Conservation (phyloP, 106 monocot species). For the Chionographis japonica region DNA sequence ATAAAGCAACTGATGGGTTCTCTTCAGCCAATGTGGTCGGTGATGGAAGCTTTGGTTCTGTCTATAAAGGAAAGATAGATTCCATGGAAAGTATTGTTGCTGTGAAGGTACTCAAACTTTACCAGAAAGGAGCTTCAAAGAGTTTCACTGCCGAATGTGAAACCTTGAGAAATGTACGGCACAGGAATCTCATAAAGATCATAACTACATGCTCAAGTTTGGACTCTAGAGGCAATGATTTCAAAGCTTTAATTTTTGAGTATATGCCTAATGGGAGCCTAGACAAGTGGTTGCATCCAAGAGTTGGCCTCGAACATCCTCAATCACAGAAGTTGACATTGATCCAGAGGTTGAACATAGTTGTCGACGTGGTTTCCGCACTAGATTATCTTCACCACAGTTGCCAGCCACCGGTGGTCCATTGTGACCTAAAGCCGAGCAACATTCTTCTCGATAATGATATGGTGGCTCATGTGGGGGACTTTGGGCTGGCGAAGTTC, state of each 20-base stretch:
- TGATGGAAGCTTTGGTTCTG: slow-evolving; percentile 21
- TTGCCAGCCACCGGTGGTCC: slow-evolving; percentile 10
- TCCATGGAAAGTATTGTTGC: background rate
- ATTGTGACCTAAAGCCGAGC: slow-evolving; percentile 36
- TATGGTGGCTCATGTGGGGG: slow-evolving; percentile 18
- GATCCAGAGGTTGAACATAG: slow-evolving; percentile 15
- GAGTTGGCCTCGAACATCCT: background rate
- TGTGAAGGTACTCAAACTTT: slow-evolving; percentile 30
- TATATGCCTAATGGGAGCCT: slow-evolving; percentile 17
- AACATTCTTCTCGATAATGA: slow-evolving; percentile 31
- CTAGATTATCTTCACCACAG: slow-evolving; percentile 25
- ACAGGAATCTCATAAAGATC: slow-evolving; percentile 26
- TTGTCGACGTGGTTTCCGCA: slow-evolving; percentile 19
- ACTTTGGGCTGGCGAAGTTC: slow-evolving; percentile 17
- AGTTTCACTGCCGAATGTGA: slow-evolving; percentile 19
- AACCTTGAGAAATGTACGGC: slow-evolving; percentile 6
- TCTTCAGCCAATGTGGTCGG: slow-evolving; percentile 14
- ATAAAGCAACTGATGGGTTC: slow-evolving; percentile 14
- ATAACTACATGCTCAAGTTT: slow-evolving; percentile 26
- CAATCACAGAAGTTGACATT: background rate
- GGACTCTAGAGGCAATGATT: slow-evolving; percentile 20
- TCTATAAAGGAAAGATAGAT: slow-evolving; percentile 11
- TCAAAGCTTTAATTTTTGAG: slow-evolving; percentile 29
- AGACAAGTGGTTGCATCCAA: slow-evolving; percentile 24
- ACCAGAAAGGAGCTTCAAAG: slow-evolving; percentile 12